Evolutionary conservation across 2,329 filamentous ascomycete species (phyloP).

Genomic region (Scedosporium dehoogii): DNA sequence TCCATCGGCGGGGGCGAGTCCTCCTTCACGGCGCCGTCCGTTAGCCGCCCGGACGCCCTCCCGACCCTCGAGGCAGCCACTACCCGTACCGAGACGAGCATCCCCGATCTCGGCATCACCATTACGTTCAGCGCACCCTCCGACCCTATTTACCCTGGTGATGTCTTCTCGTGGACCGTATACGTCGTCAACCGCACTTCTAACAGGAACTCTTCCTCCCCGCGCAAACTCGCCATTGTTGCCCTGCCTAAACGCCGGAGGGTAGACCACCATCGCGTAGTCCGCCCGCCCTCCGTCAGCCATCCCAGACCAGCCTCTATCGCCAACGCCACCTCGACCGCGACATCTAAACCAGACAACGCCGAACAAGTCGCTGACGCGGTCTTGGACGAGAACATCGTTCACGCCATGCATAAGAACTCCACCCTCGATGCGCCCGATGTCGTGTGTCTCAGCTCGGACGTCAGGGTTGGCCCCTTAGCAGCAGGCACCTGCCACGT

Average conservation of each 20-base stretch:
- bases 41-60: constrained; percentile 49
- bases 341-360: constrained; percentile 21
- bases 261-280: constrained; percentile 38
- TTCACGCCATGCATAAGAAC: constrained; percentile 62
- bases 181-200: constrained; percentile 65
- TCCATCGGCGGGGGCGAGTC: constrained; percentile 48
- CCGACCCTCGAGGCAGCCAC: constrained; percentile 47
- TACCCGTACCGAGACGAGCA: constrained; percentile 31
- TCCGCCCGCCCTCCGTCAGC: constrained; percentile 44
- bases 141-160: constrained; percentile 46
- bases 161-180: constrained; percentile 62
- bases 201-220: constrained; percentile 27
- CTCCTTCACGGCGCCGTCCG: constrained; percentile 47
- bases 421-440: constrained; percentile 54
- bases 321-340: constrained; percentile 7
- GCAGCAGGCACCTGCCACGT: constrained; percentile 65
- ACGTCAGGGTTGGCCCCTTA: constrained; percentile 63
- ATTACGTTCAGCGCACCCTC: constrained; percentile 61
- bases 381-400: constrained; percentile 59
- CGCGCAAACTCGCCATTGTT: constrained; percentile 61
- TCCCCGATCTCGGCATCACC: constrained; percentile 59
- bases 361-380: constrained; percentile 48
- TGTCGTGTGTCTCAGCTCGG: constrained; percentile 64
- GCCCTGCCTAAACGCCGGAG: constrained; percentile 56
- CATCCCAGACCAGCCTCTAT: constrained; percentile 9